Evolutionary conservation across 768 basidiomycete species (phyloP).

Genomic region (Amanita inopinata): DNA sequence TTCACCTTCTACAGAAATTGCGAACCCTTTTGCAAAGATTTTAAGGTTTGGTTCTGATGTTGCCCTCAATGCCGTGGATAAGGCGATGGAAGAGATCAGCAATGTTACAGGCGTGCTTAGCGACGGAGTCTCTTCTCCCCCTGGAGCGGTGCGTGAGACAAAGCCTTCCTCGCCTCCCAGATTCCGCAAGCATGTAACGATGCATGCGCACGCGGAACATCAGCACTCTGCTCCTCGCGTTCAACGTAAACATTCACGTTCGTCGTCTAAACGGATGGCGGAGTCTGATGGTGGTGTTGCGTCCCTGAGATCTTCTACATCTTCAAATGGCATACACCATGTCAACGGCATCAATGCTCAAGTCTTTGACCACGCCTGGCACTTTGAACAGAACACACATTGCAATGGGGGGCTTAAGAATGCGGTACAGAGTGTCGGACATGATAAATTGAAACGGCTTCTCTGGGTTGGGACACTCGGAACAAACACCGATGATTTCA

Average conservation of each 20-base stretch:
- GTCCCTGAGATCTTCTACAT: slow-evolving; percentile 4
- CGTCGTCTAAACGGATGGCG: slow-evolving; percentile 36
- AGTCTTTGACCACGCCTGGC: slow-evolving; percentile 25
- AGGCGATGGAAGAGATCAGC: slow-evolving; percentile 5
- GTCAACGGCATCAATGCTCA: background rate
- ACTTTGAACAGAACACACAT: slow-evolving; percentile 51
- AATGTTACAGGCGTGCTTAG: background rate
- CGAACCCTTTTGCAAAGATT: slow-evolving; percentile 51
- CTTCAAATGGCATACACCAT: background rate
- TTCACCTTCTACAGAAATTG: slow-evolving; percentile 32
- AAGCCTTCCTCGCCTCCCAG: slow-evolving; percentile 12
- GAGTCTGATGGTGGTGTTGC: slow-evolving; percentile 15
- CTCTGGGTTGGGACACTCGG: slow-evolving; percentile 70
- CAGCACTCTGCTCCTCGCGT: slow-evolving; percentile 26
- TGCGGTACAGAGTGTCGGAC: slow-evolving; percentile 58
- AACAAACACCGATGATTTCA: slow-evolving; percentile 55
- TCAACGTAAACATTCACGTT: slow-evolving; percentile 43
- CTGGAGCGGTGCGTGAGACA: background rate
- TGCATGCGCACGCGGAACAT: slow-evolving; percentile 32
- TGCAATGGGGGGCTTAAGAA: slow-evolving; percentile 83
- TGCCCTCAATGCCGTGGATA: slow-evolving; percentile 7
- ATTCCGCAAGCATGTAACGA: slow-evolving; percentile 41
- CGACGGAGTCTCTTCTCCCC: background rate
- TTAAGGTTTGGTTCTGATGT: slow-evolving; percentile 24
- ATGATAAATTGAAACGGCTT: slow-evolving; percentile 37